Evolutionary conservation across 805 yeast species (phyloP), one percentile per base, ranked within the genome.

Genomic region (Starmerella bombi): DNA sequence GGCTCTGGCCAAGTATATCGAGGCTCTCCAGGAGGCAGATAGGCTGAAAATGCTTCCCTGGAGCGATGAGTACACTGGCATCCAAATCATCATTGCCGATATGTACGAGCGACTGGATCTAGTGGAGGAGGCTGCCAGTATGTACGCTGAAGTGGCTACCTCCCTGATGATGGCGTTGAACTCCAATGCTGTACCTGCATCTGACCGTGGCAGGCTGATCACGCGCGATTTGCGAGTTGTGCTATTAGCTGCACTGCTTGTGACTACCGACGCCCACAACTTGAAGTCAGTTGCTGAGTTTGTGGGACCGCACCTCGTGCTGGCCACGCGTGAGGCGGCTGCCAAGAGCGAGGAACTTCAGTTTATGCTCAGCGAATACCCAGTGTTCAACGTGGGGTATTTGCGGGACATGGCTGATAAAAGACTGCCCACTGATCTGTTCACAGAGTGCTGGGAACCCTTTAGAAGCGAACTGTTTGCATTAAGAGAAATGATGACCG

Each of bases 1-100:
- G 45, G 94, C 96, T 0, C 63, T 84, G 44, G 69, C 71, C 43
- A 66, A 70, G 50, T 88, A 86, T 59, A 68, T 82, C 33, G 77
- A 78, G 48, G 94, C 94, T 0, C 61, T 85, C 21, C 66, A 73
- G 22, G 69, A 72, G 46, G 77, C 84, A 30, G 69, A 75, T 28
- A 62, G 67, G 21, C 60, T 74, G 34, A 67, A 66, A 0, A 57
- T 83, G 61, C 71, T 73, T 46, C 70, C 69, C 9, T 51, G 80
- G 25, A 66, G 74, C 42, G 91, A 83, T 53, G 88, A 81, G 53
- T 86, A 81, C 58, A 86, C 96, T 0, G 95, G 96, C 0, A 73
- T 88, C 39, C 93, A 86, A 54, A 65, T 88, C 57, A 83, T 86
- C 53, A 64, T 83, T 27, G 93, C 80, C 9, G 94, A 85, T 53